These are phyloP conservation scores for Mesotaenium endlicherianum DNA, from an alignment of 139 green algal species.

Conservation along the genomic window DNA sequence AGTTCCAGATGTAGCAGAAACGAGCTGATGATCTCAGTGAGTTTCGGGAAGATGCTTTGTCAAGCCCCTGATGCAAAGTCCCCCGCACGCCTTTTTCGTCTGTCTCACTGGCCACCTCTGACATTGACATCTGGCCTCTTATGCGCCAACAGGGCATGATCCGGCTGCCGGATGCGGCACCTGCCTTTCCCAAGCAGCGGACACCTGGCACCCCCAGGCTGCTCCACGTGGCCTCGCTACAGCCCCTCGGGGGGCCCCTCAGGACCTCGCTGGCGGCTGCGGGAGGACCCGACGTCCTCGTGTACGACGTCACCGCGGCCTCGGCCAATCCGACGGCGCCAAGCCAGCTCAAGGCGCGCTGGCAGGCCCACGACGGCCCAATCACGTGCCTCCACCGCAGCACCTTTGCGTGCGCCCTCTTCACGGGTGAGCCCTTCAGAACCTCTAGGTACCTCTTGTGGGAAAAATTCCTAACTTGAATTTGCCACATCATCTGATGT, in stretches of 20 bases:
- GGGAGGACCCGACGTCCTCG: conserved; percentile 42
- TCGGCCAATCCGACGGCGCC: not conserved
- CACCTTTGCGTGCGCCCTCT: conserved; percentile 48
- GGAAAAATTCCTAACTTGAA: too few relatives aligned
- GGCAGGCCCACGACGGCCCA: conserved; percentile 56
- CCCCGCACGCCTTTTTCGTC: too few relatives aligned
- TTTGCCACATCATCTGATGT: too few relatives aligned
- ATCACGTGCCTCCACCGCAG: conserved; percentile 59
- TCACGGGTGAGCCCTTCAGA: too few relatives aligned
- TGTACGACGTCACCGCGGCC: conserved; percentile 18
- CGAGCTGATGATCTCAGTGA: too few relatives aligned
- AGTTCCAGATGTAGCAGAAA: too few relatives aligned
- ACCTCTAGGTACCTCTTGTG: too few relatives aligned
- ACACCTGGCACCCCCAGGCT: not conserved
- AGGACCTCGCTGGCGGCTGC: conserved; percentile 47
- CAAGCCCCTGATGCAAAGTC: too few relatives aligned
- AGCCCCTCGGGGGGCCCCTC: conserved; percentile 61
- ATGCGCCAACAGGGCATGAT: not conserved
- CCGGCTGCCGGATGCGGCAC: not conserved
- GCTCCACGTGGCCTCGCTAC: conserved; percentile 60
- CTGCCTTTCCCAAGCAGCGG: not conserved
- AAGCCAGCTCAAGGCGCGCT: conserved; percentile 51
- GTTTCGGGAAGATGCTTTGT: too few relatives aligned
- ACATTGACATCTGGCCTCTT: too few relatives aligned
- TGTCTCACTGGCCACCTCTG: too few relatives aligned